Evolutionary conservation across 805 yeast genomes (phyloP).

Genomic region (Hanseniaspora singularis): DNA sequence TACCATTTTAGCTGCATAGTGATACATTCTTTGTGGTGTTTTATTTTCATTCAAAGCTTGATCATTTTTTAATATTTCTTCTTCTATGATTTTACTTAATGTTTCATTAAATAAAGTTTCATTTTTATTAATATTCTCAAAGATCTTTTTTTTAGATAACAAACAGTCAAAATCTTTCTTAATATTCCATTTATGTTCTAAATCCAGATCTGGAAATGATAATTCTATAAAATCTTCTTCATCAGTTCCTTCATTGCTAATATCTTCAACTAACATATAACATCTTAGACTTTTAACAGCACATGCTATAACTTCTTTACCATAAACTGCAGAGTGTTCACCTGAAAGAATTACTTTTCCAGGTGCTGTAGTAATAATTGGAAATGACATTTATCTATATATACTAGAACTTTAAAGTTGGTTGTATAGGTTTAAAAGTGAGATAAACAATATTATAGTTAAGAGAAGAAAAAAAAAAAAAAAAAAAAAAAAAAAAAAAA

Average conservation of each 20-base stretch:
- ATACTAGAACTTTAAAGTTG: no score
- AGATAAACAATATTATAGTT: no score
- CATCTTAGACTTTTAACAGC: constrained; percentile 71
- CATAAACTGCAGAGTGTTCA: constrained; percentile 91
- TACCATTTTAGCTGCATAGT: constrained; percentile 67
- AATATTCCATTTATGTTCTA: constrained; percentile 50
- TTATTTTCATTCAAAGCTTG: constrained; percentile 27
- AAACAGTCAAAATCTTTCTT: neutral
- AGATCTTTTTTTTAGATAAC: constrained; percentile 10
- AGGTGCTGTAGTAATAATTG: constrained; percentile 81
- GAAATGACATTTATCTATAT: constrained; percentile 23
- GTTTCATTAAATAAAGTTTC: constrained; percentile 18
- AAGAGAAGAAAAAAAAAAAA: no score
- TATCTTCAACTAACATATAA: constrained; percentile 48
- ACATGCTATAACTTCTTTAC: constrained; percentile 92
- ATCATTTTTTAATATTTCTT: constrained; percentile 42
- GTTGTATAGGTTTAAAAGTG: no score
- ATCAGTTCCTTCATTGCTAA: constrained; percentile 23
- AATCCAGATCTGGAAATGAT: constrained; percentile 73
- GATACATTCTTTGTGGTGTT: constrained; percentile 40
- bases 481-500: no score
- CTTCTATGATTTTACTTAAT: constrained; percentile 40
- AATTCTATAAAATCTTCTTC: constrained; percentile 37
- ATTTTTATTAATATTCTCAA: constrained; percentile 38
- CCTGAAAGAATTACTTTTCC: constrained; percentile 95